Percentiles rank a stretch among this genome's conserved stretches.
Evolutionary conservation across 2,329 filamentous ascomycete species (phyloP).

Genomic region (Aspergillus fumigatus): DNA sequence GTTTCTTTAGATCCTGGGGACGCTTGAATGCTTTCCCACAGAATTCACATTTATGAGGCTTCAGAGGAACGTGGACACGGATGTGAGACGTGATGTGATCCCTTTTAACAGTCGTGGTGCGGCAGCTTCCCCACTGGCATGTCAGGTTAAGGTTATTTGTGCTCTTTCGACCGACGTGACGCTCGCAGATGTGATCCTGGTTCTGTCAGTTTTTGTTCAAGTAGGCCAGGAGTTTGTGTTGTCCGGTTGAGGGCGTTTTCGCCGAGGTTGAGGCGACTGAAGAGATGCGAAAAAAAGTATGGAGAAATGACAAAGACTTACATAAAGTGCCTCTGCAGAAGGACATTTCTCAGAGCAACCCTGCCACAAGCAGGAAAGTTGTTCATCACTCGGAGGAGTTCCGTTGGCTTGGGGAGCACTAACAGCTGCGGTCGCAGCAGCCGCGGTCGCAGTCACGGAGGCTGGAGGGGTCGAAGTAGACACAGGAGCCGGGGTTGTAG

Average conservation of each 20-base stretch:
- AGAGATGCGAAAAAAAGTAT: neutral
- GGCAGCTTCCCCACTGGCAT: conserved; percentile 94
- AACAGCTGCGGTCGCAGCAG: conserved; percentile 36
- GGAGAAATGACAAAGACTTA: conserved; percentile 34
- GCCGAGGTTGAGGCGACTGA: neutral
- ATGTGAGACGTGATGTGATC: conserved; percentile 99
- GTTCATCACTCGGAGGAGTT: conserved; percentile 32
- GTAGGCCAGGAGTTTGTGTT: neutral
- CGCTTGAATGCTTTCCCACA: conserved; percentile 99
- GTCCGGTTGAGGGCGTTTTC: neutral
- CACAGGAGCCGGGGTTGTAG: conserved; percentile 22
- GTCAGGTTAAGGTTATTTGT: conserved; percentile 98
- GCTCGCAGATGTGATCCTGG: conserved; percentile 96
- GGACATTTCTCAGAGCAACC: conserved; percentile 57
- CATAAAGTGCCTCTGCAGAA: conserved; percentile 59
- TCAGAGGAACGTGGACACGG: conserved; percentile 95
- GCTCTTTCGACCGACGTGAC: conserved; percentile 96
- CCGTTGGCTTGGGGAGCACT: conserved; percentile 28
- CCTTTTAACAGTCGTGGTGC: conserved; percentile 95
- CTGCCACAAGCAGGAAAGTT: conserved; percentile 56
- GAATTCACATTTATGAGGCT: conserved; percentile 98
- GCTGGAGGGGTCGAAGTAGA: conserved; percentile 22
- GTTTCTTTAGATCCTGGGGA: conserved; percentile 97
- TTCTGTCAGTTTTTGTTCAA: neutral
- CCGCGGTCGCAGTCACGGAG: conserved; percentile 30